These are phyloP conservation scores for Capsella bursapastoris DNA, from an alignment of 345 rosid species.

Conservation along the genomic window DNA sequence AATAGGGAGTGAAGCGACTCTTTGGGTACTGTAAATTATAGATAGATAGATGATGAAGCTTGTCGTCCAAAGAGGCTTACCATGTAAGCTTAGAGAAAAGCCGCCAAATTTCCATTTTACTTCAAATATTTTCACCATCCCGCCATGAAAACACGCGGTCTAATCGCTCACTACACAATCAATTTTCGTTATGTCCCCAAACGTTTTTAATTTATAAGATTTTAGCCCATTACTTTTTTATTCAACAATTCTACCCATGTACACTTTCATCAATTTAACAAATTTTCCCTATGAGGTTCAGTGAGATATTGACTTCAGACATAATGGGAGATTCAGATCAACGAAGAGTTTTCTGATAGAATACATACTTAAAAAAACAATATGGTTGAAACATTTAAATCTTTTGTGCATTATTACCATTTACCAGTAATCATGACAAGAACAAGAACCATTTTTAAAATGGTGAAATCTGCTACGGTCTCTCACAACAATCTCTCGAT, in stretches of 20 bases:
- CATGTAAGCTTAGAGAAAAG: slow-evolving; percentile 31
- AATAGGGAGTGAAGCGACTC: neutral
- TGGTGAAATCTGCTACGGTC: slow-evolving; percentile 89
- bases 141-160: slow-evolving; percentile 36
- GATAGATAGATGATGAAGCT: slow-evolving; percentile 7
- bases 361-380: neutral
- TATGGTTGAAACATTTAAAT: neutral
- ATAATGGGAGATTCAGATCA: neutral
- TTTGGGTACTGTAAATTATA: slow-evolving; percentile 5
- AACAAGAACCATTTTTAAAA: slow-evolving; percentile 69
- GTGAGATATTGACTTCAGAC: no score
- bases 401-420: slow-evolving; percentile 30
- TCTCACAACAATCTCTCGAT: slow-evolving; percentile 72
- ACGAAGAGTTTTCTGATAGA: neutral
- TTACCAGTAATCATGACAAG: slow-evolving; percentile 70
- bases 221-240: neutral
- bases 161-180: neutral
- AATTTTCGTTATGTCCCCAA: neutral
- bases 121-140: slow-evolving; percentile 9
- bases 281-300: neutral
- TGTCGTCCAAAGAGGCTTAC: slow-evolving; percentile 31
- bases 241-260: neutral
- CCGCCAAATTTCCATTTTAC: slow-evolving; percentile 18
- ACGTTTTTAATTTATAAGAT: neutral
- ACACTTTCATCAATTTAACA: neutral